A percentile compares a stretch with the other conserved stretches of the same genome.
Conservation (phyloP, 1,139 yeast species). For the Geotrichum armillariae region DNA sequence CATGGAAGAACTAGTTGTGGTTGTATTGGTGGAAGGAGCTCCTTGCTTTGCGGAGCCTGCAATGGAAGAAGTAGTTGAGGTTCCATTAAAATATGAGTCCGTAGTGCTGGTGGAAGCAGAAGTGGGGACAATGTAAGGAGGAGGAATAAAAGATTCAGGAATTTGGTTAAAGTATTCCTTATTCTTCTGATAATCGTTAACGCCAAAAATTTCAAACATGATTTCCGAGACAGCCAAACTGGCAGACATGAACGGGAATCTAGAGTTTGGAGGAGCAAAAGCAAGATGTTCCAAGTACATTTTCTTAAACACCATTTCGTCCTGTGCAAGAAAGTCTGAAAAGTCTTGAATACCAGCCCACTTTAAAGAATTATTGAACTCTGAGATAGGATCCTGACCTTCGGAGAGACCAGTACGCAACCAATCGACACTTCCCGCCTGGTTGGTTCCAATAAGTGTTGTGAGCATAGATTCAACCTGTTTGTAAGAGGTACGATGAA, state of each 20-base stretch:
- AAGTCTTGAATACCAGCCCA: constrained; percentile 38
- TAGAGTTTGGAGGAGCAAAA: constrained; percentile 29
- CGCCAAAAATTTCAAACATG: constrained; percentile 41
- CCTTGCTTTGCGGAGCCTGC: constrained; percentile 1
- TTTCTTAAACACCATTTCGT: constrained; percentile 31
- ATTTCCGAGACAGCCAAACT: constrained; percentile 37
- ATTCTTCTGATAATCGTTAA: constrained; percentile 23
- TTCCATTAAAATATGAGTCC: constrained; percentile 16
- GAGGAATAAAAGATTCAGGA: constrained; percentile 30
- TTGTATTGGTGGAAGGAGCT: constrained; percentile 7
- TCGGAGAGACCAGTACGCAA: constrained; percentile 32
- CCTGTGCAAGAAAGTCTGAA: constrained; percentile 33
- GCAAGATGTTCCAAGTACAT: constrained; percentile 35
- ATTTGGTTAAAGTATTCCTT: constrained; percentile 12
- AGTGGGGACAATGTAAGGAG: constrained; percentile 24
- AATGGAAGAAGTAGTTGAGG: constrained; percentile 4
- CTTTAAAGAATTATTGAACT: constrained; percentile 30
- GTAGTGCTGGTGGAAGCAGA: constrained; percentile 19
- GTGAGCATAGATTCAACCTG: constrained; percentile 29
- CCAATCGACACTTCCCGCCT: constrained; percentile 30
- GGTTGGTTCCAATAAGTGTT: constrained; percentile 30
- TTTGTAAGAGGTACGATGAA: constrained; percentile 27
- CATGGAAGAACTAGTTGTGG: constrained; percentile 16
- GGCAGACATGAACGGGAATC: constrained; percentile 42
- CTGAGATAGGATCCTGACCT: constrained; percentile 27